Conservation (phyloP, 805 yeast species). For the Suhomyces prunicola region DNA sequence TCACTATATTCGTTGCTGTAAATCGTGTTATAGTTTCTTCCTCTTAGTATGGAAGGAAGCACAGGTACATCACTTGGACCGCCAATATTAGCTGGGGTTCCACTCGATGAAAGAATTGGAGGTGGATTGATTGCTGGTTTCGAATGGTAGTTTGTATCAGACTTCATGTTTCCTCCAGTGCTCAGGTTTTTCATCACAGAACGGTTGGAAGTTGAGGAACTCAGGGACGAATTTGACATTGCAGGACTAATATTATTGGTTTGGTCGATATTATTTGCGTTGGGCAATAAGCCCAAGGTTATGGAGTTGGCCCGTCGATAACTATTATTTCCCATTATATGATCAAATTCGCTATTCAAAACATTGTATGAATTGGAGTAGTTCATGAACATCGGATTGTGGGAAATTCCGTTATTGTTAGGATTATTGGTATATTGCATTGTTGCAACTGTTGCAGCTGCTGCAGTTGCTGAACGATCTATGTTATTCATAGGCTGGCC, state of each 20-base stretch:
- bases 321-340: constrained; percentile 1
- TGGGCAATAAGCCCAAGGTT: constrained; percentile 16
- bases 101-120: constrained; percentile 6
- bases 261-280: neutral
- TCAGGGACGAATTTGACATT: constrained; percentile 3
- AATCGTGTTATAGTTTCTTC: neutral
- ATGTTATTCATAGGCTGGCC: neutral
- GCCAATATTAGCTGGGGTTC: neutral
- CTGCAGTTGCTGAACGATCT: neutral
- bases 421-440: neutral
- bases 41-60: constrained; percentile 8
- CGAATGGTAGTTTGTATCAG: constrained; percentile 3
- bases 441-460: neutral
- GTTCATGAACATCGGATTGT: constrained; percentile 5
- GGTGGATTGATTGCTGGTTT: constrained; percentile 12
- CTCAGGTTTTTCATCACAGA: neutral
- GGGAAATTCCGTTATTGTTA: neutral
- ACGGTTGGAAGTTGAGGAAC: neutral
- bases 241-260: constrained; percentile 5
- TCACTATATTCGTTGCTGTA: neutral
- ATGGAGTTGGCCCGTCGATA: constrained; percentile 19
- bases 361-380: constrained; percentile 7
- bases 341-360: constrained; percentile 6
- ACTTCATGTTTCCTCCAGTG: neutral
- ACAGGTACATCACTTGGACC: constrained; percentile 4